Base-by-base conservation (phyloP, 2,329 filamentous ascomycete species). In the Knoxdaviesia capensis region DNA sequence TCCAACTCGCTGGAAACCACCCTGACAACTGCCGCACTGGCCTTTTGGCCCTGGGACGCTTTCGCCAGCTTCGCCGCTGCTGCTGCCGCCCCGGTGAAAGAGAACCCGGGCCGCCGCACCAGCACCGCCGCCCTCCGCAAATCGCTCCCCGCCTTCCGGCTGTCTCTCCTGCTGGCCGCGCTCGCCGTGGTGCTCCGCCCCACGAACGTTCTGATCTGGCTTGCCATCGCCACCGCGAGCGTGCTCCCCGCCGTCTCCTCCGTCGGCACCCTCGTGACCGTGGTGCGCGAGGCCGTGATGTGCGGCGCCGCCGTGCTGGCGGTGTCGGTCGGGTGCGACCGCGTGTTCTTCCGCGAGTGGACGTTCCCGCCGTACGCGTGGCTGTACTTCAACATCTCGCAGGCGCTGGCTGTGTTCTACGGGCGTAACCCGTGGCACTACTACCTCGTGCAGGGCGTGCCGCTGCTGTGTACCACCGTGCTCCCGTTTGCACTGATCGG, bases 1-100 rank as follows among this genome's bases (percentile, higher is more conserved):
- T 94, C 88, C 43, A 98, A 98, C 60, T 90, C 79, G 41, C 64
- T 96, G 5, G 90, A 98, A 64, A 85, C 80, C n/a, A 82, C 81
- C 1, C 62, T 98, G 50, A 94, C 88, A 5, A 66, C 81, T 45
- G 67, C 75, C 51, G 88, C 86, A 2, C 64, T 96, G 38, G 76
- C 75, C 54, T 73, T 77, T 51, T 96, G 85, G 82, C 88, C 90
- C 8, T 96, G 90, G 87, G 65, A 74, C 44, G n/a, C n/a, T n/a
- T n/a, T n/a, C n/a, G n/a, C n/a, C 68, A 83, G 58, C 65, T 77
- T 34, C 56, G 60, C 36, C 57, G 59, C 38, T 32, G n/a, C 32
- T 30, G 37, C 30, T 31, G 53, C 57, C 6, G 53, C 57, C 20
- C 49, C 54, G 6, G 53, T 55, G 40, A 65, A 65, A 51, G 57